Conservation (phyloP, 495 filamentous ascomycete genomes). For the Xylaria sp. region DNA sequence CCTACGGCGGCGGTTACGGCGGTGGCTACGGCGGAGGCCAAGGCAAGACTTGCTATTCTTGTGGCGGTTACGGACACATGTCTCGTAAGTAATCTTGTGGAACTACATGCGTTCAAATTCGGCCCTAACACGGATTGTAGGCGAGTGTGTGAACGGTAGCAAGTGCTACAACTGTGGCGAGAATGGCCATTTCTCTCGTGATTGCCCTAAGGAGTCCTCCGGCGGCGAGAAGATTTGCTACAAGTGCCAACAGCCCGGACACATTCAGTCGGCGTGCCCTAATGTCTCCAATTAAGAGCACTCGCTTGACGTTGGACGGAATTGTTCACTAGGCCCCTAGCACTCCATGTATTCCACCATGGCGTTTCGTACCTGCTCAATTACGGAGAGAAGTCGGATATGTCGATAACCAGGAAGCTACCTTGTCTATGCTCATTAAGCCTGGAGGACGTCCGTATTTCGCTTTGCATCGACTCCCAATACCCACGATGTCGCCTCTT, state of each 20-base stretch:
- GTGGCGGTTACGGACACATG: constrained; percentile 96
- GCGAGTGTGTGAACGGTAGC: constrained; percentile 96
- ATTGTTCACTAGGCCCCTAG: background rate
- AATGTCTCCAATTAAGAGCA: constrained; percentile 48
- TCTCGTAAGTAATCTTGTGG: constrained; percentile 62
- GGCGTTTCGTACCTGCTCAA: constrained; percentile 12
- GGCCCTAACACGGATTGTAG: constrained; percentile 39
- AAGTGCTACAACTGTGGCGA: constrained; percentile 99
- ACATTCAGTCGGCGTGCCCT: constrained; percentile 92
- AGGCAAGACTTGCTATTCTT: constrained; percentile 91
- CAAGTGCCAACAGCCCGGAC: constrained; percentile 98
- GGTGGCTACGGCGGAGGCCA: constrained; percentile 56
- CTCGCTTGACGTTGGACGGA: constrained; percentile 1
- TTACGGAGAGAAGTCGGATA: background rate
- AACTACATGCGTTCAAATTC: background rate
- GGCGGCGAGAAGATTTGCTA: constrained; percentile 93
- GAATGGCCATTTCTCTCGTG: constrained; percentile 90
- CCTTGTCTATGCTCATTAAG: constrained; percentile 5
- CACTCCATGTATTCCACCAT: constrained; percentile 6
- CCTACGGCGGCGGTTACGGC: constrained; percentile 42
- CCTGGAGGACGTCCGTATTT: constrained; percentile 19
- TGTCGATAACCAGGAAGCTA: constrained; percentile 4
- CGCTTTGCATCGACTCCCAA: constrained; percentile 24
- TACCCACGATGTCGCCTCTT: constrained; percentile 17
- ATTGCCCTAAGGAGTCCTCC: constrained; percentile 88